Conservation (phyloP, 371 early-diverging fungal species). For the Mucor mucedo region DNA sequence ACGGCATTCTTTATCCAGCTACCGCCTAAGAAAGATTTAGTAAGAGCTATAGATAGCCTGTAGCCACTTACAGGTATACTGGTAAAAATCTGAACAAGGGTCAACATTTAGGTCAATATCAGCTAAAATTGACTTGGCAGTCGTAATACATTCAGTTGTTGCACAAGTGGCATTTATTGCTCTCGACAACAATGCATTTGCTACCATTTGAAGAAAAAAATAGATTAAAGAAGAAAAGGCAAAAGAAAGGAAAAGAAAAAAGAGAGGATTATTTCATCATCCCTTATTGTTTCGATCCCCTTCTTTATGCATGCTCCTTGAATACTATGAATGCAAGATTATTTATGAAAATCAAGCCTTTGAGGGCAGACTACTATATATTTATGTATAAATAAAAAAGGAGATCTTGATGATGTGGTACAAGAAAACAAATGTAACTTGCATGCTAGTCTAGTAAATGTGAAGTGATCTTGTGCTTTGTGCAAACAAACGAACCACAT, state of each 20-base stretch:
- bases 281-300: not conserved
- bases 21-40: slow-evolving; percentile 45
- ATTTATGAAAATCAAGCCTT: no score
- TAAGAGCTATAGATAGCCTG: not conserved
- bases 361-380: no score
- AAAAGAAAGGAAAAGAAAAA: not conserved
- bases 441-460: no score
- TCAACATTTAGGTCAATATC: slow-evolving; percentile 33
- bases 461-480: no score
- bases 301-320: not conserved
- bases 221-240: not conserved
- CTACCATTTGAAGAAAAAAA: not conserved
- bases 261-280: not conserved
- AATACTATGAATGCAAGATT: no score
- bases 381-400: no score
- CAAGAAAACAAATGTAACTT: no score
- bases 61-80: slow-evolving; percentile 55
- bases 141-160: slow-evolving; percentile 47
- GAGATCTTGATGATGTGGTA: no score
- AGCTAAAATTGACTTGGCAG: slow-evolving; percentile 41
- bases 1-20: slow-evolving; percentile 41
- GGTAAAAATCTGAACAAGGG: slow-evolving; percentile 56
- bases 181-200: not conserved
- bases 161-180: slow-evolving; percentile 26
- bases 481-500: no score